Conservation (phyloP, 331 rosid species). For the Ulmus americana region DNA sequence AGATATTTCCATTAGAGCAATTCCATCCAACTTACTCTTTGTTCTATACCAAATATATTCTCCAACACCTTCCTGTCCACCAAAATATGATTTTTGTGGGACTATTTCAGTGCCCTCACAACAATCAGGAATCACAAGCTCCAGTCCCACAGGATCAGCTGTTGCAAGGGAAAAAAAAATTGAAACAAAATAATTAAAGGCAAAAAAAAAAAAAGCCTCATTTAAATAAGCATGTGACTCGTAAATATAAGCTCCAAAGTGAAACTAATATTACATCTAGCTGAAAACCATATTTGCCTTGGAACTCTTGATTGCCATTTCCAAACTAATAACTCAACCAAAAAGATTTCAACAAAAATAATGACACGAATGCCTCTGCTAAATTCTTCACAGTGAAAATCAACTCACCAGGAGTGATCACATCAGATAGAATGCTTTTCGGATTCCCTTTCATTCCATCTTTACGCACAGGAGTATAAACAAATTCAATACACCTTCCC, state of each 20-base stretch:
- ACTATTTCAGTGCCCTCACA: conserved; percentile 46
- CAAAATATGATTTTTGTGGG: conserved; percentile 61
- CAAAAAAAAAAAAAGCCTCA: too few species aligned
- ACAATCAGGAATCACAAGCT: conserved; percentile 71
- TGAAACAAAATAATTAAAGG: neutral
- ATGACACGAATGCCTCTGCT: neutral
- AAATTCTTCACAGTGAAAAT: conserved; percentile 2
- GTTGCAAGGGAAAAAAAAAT: conserved; percentile 11
- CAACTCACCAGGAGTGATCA: conserved; percentile 62
- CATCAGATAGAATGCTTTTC: conserved; percentile 46
- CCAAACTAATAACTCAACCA: neutral
- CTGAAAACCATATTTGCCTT: neutral
- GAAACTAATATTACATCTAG: neutral
- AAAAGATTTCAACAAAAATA: neutral
- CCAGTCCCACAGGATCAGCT: conserved; percentile 82
- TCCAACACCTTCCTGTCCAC: conserved; percentile 90
- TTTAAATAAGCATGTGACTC: neutral
- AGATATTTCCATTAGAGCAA: conserved; percentile 50
- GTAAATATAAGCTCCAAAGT: neutral
- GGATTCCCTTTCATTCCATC: conserved; percentile 74
- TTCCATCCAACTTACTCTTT: conserved; percentile 54
- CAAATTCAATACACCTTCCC: conserved; percentile 62
- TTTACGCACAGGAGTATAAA: conserved; percentile 70
- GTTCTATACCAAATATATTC: conserved; percentile 70
- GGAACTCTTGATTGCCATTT: neutral